Conservation (phyloP, 805 yeast genomes). For the Yamadazyma endophytica region DNA sequence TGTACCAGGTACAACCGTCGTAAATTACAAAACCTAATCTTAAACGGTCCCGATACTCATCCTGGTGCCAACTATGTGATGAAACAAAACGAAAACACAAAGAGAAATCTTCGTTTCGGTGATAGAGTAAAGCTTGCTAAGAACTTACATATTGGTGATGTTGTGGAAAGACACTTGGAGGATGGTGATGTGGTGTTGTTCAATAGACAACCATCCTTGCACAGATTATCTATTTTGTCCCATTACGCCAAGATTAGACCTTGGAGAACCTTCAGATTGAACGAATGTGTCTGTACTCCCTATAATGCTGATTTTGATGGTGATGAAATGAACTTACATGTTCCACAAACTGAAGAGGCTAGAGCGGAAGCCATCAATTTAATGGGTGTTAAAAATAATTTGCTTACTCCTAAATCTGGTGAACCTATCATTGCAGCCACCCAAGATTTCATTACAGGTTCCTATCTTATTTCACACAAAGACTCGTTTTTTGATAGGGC, state of each 20-base stretch:
- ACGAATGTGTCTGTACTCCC: slow-evolving; percentile 99
- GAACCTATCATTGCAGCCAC: slow-evolving; percentile 99
- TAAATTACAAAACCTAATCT: slow-evolving; percentile 68
- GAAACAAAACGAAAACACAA: slow-evolving; percentile 78
- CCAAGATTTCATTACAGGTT: slow-evolving; percentile 97
- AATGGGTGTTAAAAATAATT: slow-evolving; percentile 96
- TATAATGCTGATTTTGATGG: slow-evolving; percentile 99
- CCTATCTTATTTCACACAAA: slow-evolving; percentile 86
- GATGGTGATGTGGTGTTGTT: slow-evolving; percentile 95
- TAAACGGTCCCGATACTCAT: slow-evolving; percentile 82
- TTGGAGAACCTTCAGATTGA: slow-evolving; percentile 95
- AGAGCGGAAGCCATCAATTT: slow-evolving; percentile 97
- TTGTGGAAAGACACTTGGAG: slow-evolving; percentile 94
- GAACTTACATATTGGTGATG: slow-evolving; percentile 77
- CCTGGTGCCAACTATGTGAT: slow-evolving; percentile 96
- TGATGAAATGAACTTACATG: slow-evolving; percentile 98
- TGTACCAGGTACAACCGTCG: slow-evolving; percentile 83
- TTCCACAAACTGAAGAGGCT: slow-evolving; percentile 98
- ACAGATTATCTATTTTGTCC: slow-evolving; percentile 86
- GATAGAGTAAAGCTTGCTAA: slow-evolving; percentile 75
- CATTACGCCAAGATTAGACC: slow-evolving; percentile 96
- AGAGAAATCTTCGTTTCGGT: slow-evolving; percentile 87
- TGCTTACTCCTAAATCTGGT: slow-evolving; percentile 95
- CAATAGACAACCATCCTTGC: slow-evolving; percentile 97
- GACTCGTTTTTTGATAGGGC: slow-evolving; percentile 92